Conservation (phyloP, 139 green algal genomes). For the Chlorella sp. region DNA sequence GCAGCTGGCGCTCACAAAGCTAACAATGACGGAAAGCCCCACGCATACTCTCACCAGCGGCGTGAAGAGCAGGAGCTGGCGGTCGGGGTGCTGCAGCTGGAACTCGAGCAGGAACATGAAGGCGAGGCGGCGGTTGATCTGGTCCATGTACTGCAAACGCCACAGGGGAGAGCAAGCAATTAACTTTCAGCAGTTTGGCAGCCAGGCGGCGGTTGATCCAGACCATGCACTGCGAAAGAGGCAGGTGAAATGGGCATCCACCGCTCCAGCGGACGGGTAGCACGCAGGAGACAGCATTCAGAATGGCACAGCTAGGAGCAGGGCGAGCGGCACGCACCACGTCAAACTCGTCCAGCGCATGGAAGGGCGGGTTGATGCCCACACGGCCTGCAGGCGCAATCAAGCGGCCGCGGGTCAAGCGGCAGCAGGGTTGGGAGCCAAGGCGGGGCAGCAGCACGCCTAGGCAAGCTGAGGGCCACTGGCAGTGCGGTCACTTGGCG, state of each 20-base stretch:
- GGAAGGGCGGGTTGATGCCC: constrained; percentile 57
- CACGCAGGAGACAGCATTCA: too few relatives aligned
- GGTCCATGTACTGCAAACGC: constrained; percentile 73
- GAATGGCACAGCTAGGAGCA: not conserved
- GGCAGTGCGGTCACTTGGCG: not conserved
- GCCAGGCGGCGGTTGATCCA: too few relatives aligned
- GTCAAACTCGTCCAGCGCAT: constrained; percentile 92
- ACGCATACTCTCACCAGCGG: constrained; percentile 54
- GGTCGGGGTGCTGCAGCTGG: constrained; percentile 50
- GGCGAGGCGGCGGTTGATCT: constrained; percentile 53
- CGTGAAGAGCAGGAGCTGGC: constrained; percentile 84
- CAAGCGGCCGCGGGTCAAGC: too few relatives aligned
- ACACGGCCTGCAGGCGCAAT: constrained; percentile 23
- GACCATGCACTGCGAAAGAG: not conserved
- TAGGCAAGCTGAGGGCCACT: too few relatives aligned
- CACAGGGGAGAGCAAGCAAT: not conserved
- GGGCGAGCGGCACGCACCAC: not conserved
- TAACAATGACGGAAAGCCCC: too few relatives aligned
- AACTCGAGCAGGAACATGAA: constrained; percentile 81
- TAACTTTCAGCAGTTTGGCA: too few relatives aligned
- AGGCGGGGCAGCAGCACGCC: not conserved
- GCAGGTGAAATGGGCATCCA: too few relatives aligned
- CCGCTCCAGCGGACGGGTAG: too few relatives aligned
- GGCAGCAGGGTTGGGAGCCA: not conserved
- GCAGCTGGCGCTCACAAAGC: constrained; percentile 68